Base-by-base conservation (phyloP, 2,329 filamentous ascomycete genomes). In the Paraphoma sp. region DNA sequence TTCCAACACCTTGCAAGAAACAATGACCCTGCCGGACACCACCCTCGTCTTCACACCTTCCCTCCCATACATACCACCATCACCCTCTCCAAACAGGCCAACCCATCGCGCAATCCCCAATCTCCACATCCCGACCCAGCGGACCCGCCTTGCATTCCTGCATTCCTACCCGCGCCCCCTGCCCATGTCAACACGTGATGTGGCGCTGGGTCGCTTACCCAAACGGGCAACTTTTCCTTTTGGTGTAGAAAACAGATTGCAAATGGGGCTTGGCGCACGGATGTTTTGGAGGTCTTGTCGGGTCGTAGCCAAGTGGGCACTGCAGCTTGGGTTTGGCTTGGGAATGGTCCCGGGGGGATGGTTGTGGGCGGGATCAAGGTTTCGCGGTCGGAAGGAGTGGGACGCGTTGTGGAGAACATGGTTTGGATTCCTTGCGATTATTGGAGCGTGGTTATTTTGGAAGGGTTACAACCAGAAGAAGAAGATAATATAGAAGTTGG, bases 221-320 rank as follows among this genome's bases (percentile, higher is more conserved):
- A 12, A 48, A 43, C 4, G 12, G 51, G 56, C 40, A 58, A 45
- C 8, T 51, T 51, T 47, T 14, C 10, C n/a, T 10, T 47, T 12
- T 3, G 12, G 29, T 42, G 48, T 58, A 30, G 56, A 58, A 54
- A 45, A 43, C 44, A 58, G 56, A 58, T 58, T 54, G 51, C 16
- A 53, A 49, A 51, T 54, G 56, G 51, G 56, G 56, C 56, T 58
- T 58, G 51, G 56, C 45, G 56, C 56, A 58, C 56, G 56, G 56
- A 58, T 58, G 47, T 45, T 47, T 51, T 48, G 28, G 11, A 42
- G 8, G 16, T 2, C 11, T 42, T 42, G 40, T 42, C 16, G 40
- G 40, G 12, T n/a, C 16, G 40, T 38, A 10, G 40, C 14, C 40
- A 42, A 16, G 40, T n/a, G 40, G 10, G 40, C 12, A 42, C 40